Conservation (phyloP, 495 filamentous ascomycete genomes). For the Talaromyces wortmannii region DNA sequence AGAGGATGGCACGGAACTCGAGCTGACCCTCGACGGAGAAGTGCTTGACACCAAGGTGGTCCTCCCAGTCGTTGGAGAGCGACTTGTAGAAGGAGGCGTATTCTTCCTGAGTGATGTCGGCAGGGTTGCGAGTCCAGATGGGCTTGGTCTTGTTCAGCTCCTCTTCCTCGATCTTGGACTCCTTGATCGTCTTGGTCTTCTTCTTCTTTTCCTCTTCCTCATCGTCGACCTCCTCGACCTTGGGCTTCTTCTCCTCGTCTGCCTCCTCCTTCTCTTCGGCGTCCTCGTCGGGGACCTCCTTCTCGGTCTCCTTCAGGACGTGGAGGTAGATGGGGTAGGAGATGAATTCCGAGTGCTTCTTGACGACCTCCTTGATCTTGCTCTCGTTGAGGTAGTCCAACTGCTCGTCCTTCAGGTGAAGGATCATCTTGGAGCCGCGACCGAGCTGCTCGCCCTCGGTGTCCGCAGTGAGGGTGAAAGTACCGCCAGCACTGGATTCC, state of each 20-base stretch:
- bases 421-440: slow-evolving; percentile 95
- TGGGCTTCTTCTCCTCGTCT: slow-evolving; percentile 80
- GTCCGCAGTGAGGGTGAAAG: slow-evolving; percentile 89
- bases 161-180: slow-evolving; percentile 96
- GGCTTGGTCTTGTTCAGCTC: slow-evolving; percentile 99
- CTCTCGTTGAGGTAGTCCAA: slow-evolving; percentile 95
- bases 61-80: slow-evolving; percentile 97
- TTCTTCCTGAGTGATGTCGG: slow-evolving; percentile 94
- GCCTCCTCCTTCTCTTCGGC: slow-evolving; percentile 65
- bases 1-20: slow-evolving; percentile 99
- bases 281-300: slow-evolving; percentile 95
- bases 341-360: slow-evolving; percentile 99
- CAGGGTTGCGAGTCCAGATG: slow-evolving; percentile 98
- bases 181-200: slow-evolving; percentile 99
- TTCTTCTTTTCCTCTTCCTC: slow-evolving; percentile 80
- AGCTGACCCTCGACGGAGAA: slow-evolving; percentile 99
- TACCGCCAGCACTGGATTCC: slow-evolving; percentile 96
- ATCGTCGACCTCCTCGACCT: slow-evolving; percentile 70
- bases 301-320: slow-evolving; percentile 98
- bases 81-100: slow-evolving; percentile 99
- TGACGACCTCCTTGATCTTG: slow-evolving; percentile 99
- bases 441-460: slow-evolving; percentile 85
- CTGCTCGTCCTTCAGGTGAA: slow-evolving; percentile 99
- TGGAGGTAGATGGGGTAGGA: slow-evolving; percentile 99
- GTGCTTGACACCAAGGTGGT: slow-evolving; percentile 99